Conservation (phyloP, 2,329 filamentous ascomycete genomes). For the Xylaria sp. region DNA sequence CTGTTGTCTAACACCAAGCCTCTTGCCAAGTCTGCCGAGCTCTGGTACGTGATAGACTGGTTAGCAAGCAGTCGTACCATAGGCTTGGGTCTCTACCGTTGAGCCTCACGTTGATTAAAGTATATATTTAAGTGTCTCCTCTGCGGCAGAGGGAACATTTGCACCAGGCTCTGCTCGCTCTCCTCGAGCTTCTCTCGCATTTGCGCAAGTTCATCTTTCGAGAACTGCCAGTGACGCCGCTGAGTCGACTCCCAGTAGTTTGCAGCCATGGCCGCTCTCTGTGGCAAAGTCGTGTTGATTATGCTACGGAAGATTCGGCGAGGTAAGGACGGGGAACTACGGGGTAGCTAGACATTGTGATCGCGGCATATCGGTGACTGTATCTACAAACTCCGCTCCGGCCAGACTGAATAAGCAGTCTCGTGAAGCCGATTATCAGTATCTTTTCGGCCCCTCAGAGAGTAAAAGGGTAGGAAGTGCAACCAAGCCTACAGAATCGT, state of each 20-base stretch:
- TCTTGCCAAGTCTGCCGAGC: constrained; percentile 83
- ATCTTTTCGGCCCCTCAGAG: no score
- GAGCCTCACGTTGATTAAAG: constrained; percentile 81
- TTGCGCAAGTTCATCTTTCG: constrained; percentile 79
- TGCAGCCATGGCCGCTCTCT: constrained; percentile 74
- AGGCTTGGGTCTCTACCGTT: no score
- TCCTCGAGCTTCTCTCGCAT: constrained; percentile 82
- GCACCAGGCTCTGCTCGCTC: constrained; percentile 77
- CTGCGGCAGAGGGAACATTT: constrained; percentile 85
- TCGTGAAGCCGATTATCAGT: not conserved
- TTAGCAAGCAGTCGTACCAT: constrained; percentile 20
- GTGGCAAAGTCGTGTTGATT: not conserved
- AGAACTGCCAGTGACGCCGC: constrained; percentile 89
- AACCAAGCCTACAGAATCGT: not conserved
- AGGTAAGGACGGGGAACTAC: not conserved
- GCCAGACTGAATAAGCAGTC: constrained; percentile 23
- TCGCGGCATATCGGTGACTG: constrained; percentile 22
- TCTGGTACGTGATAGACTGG: constrained; percentile 61
- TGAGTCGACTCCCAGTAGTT: constrained; percentile 98
- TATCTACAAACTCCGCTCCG: constrained; percentile 33
- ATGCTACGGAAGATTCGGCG: not conserved
- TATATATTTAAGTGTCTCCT: constrained; percentile 87
- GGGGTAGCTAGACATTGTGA: constrained; percentile 21
- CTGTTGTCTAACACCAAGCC: constrained; percentile 87
- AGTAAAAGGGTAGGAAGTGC: not conserved